Base-by-base conservation (phyloP, 2,329 filamentous ascomycete species). In the Aspergillus sojae region DNA sequence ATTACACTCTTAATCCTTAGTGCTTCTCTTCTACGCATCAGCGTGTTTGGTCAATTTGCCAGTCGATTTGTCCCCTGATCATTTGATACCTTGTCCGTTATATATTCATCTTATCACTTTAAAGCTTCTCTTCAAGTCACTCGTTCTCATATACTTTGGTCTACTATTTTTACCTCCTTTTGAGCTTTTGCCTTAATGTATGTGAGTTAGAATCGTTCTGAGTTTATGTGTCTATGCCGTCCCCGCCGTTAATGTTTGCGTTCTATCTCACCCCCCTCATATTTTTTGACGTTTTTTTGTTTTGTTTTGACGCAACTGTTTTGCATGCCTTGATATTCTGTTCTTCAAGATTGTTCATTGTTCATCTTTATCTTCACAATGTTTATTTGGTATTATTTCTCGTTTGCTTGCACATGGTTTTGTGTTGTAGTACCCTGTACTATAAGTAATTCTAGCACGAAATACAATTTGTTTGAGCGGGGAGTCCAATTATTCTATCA, bases 371-470 rank as follows among this genome's bases (percentile, higher is more conserved):
- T 58, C 16, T 53, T 58, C 36, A 46, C 56, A 50, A 26, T 63
- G 61, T 57, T 63, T 26, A 53, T 61, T 52, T 50, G 53, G 14
- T 61, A n/a, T 36, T n/a, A 52, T 39, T 64, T 68, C 67, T 45
- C 41, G 67, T 70, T 67, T 65, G 54, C 60, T 62, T 75, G 70
- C 69, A 71, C 71, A 73, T 74, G 68, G 66, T 69, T 54, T 66
- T 69, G 71, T 68, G 68, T 67, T 71, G 71, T 69, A 67, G 72
- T 75, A 71, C 72, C 66, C 73, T 77, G 75, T 77, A 77, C 73
- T 73, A 76, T 77, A 77, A 71, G 73, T 77, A 75, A 75, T 75
- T 69, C 65, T 70, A 71, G 68, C 73, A 74, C 70, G 69, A 69
- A 74, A 71, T 68, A 70, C 67, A 68, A 65, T 26, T 65, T 63